Base-by-base conservation (phyloP, 768 basidiomycete species). In the Mycena albidolilacea region DNA sequence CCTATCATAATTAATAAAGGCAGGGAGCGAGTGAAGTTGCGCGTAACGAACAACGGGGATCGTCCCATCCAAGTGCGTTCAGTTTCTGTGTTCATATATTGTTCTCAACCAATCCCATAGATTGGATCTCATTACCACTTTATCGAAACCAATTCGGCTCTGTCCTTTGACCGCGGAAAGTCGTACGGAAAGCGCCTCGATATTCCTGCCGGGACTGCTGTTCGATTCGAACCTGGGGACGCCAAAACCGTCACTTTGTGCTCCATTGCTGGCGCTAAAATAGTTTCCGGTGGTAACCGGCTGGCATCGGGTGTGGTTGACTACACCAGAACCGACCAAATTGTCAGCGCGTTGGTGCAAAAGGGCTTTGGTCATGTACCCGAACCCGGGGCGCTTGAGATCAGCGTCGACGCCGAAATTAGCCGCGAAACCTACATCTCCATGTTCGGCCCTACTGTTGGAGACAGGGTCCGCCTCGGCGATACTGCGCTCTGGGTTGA, bases 51-150 rank as follows among this genome's bases (percentile, higher is more conserved):
- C 82, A 92, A 90, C 46, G 97, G 97, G 0, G 97, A 98, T 81
- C 86, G 97, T 37, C 97, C 97, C 14, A 92, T 99, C 60, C 97
- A 98, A 86, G 95, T 94, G 71, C 65, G 81, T 84, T 5, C 39
- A 67, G 52, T 44, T 11, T 64, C 58, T 64, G n/a, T 54, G 44
- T 71, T 38, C 7, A 59, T 64, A 59, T 64, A 17, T 69, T 41
- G 41, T 54, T 63, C 41, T 70, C n/a, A 72, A 66, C 35, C 55
- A 70, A 71, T 74, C 58, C 73, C 39, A 17, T 70, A 97, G 93
- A 89, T 98, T 68, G 97, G 97, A 3, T 97, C 96, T 0, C 97
- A 98, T 80, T 99, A 97, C 82, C 95, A 93, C 72, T 98, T 99
- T 82, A 87, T 94, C 73, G 97, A 98, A 84, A 93, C 94, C 3